Base-by-base conservation (phyloP, 2,329 filamentous ascomycete genomes). In the Zymoseptoria tritici region DNA sequence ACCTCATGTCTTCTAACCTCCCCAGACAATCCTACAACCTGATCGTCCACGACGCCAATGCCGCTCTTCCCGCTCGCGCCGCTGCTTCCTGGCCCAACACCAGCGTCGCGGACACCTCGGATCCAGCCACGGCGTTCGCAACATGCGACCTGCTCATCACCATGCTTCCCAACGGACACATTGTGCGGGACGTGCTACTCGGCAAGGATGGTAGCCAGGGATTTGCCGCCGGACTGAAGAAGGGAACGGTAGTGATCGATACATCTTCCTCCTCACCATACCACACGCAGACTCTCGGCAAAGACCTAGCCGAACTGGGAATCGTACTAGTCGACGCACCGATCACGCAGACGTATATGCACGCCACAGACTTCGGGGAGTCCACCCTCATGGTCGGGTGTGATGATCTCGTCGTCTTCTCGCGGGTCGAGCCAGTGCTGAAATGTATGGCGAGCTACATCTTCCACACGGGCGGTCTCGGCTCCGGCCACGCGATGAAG, bases 301-400 rank as follows among this genome's bases (percentile, higher is more conserved):
- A 66, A 24, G 71, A 74, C 51, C 66, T 75, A 19, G 69, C 62
- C 7, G 62, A 66, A 36, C 67, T 69, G 21, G 61, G 70, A 4
- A 62, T 75, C 31, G 64, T 67, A 29, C 69, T 75, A 2, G 66
- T 75, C 42, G 73, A 75, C 55, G 67, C 69, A 4, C 72, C 73
- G 26, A 72, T 74, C 49, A 74, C 72, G 2, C 73, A 75, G 52
- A 73, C 72, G 9, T 71, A 70, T 59, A 71, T 74, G 62, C 72
- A 74, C 61, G 72, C 70, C 6, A 72, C 73, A 19, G 69, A 74
- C 52, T 62, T 60, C 7, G 71, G 70, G 54, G 71, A 71, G 11
- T 70, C 70, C 21, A 74, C 73, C 1, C 61, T 74, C 29, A 74
- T 74, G 66, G 71, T 73, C 46, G 22, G 22, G 3, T 24, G 22